Base-by-base conservation (phyloP, 2,329 filamentous ascomycete genomes). In the Colletotrichum tanaceti region DNA sequence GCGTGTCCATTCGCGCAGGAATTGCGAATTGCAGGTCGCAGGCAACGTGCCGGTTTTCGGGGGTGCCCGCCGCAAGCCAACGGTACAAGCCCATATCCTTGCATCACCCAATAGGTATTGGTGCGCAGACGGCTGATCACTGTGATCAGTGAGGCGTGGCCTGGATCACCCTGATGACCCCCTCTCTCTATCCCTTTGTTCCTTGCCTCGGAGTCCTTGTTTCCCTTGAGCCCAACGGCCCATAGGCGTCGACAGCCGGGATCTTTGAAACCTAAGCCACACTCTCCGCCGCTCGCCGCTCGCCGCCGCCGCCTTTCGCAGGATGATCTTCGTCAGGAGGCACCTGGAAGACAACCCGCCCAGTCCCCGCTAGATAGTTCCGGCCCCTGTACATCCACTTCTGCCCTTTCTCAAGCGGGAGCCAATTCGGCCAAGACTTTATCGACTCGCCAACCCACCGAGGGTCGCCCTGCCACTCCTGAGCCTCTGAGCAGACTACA, bases 381-480 rank as follows among this genome's bases (percentile, higher is more conserved):
- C 47, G 49, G 57, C 58, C 49, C 32, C 57, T 65, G 57, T 49
- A 60, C 39, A 22, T 18, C 46, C 57, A 49, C 28, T 16, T 39
- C n/a, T 39, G n/a, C 46, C 5, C 54, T 58, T 41, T 53, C 43
- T 38, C n/a, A 38, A 24, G 20, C n/a, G 38, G 61, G 24, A 58
- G 60, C 39, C 64, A 63, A 24, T 13, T 63, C 5, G 14, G 44
- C 64, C 43, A 63, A 63, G 59, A 14, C 59, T 24, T 41, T 7
- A 10, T 53, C 52, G 47, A 52, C 58, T 52, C 35, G 41, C 50
- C 28, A 41, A 43, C 44, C 24, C 16, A 38, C 20, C 35, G 43
- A 55, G 35, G 2, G 18, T 28, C 44, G 16, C 43, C 38, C 47
- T 63, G 58, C n/a, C 59, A 44, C 18, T 43, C 43, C 24, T 24